Base-by-base conservation (phyloP, 257 asterid genomes). In the Solanum bulbocastanum region DNA sequence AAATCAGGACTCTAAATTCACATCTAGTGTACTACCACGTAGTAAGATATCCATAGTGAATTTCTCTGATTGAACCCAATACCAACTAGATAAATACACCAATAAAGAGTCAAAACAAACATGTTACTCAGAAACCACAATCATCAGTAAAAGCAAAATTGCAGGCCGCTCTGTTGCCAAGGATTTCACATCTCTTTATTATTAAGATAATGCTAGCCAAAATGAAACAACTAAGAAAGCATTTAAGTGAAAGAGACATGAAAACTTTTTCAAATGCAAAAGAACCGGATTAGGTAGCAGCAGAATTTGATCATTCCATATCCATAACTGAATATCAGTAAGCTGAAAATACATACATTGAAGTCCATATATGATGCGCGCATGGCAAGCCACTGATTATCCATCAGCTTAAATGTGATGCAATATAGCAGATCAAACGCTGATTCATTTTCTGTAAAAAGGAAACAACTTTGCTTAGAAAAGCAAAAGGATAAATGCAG, bases 281-380 rank as follows among this genome's bases (percentile, higher is more conserved):
- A 5, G 27, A 79, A 79, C 39, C 16, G 85, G 84, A 44, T 27
- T 8, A 44, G 65, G 35, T n/a, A 79, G 66, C 65, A 44, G 25
- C 30, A 27, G 65, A 58, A 62, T 79, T 27, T 79, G 66, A 81
- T 44, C 42, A 46, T 27, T 44, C 42, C 68, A 44, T 30, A 30
- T 16, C 39, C 39, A 15, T 18, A 30, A 30, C 85, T 30, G 33
- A 79, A 46, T 81, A 30, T 10, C 40, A 46, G 85, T 20, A 81
- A 81, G 69, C 68, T 15, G 22, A 74, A 87, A 36, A 44, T 20
- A 89, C 98, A 88, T 93, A 95, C 99, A 89, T 97, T 97, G 90
- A 96, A 96, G 89, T 97, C 99, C 99, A 97, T 97, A 94, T 97
- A 97, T 27, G 99, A 97, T 76, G 99, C 99, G 90, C 89, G 98